These are phyloP conservation scores for Mycena galopus DNA, from an alignment of 768 basidiomycete genomes.

Conservation along the genomic window DNA sequence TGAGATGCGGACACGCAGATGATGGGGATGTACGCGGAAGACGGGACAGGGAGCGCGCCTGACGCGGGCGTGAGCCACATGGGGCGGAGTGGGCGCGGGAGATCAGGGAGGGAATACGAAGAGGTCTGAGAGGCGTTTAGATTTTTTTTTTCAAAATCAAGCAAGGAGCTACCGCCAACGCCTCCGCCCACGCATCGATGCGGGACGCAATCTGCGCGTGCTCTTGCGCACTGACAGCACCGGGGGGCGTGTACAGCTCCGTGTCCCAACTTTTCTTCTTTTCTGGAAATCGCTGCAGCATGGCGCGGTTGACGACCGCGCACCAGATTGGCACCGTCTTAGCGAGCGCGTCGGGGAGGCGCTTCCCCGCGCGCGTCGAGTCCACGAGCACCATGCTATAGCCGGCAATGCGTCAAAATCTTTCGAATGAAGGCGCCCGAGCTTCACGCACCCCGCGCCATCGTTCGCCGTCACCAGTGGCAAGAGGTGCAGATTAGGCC, in stretches of 20 bases:
- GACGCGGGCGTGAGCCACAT: conserved; percentile 90
- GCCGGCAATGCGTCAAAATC: not conserved
- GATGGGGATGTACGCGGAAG: conserved; percentile 66
- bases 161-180: conserved; percentile 67
- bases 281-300: conserved; percentile 51
- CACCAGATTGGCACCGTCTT: conserved; percentile 98
- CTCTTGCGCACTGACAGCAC: conserved; percentile 79
- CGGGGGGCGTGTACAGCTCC: conserved; percentile 77
- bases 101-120: conserved; percentile 73
- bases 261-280: conserved; percentile 63
- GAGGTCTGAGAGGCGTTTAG: conserved; percentile 63
- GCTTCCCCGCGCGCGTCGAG: conserved; percentile 93
- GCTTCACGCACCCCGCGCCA: conserved; percentile 64
- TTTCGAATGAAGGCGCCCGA: not conserved
- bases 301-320: conserved; percentile 82
- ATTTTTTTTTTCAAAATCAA: not conserved
- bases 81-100: conserved; percentile 80
- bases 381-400: conserved; percentile 89
- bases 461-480: conserved; percentile 62
- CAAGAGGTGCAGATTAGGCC: conserved; percentile 88
- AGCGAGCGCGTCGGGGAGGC: conserved; percentile 92
- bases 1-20: conserved; percentile 91
- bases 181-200: conserved; percentile 77
- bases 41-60: conserved; percentile 55
- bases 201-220: conserved; percentile 79